A percentile compares a stretch with the other conserved stretches of the same genome.
Evolutionary conservation across 257 asterid species (phyloP).

Genomic region (Gynochthodes officinalis): DNA sequence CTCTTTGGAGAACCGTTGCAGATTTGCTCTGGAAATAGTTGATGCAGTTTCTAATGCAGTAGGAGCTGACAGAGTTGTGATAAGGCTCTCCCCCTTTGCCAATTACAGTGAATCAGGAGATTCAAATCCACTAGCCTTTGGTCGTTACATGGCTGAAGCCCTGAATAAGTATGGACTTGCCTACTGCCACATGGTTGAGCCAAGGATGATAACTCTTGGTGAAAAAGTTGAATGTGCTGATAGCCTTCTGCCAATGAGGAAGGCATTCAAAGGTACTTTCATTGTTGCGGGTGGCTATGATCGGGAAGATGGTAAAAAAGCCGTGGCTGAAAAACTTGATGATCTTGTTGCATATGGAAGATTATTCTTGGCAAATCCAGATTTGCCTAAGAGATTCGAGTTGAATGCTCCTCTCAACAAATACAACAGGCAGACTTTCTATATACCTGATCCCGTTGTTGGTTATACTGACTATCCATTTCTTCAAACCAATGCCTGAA

Average conservation of each 20-base stretch:
- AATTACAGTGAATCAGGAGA: constrained; percentile 13
- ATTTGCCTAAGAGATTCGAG: constrained; percentile 28
- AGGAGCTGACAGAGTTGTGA: constrained; percentile 24
- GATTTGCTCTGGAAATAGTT: constrained; percentile 22
- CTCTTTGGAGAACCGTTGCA: constrained; percentile 26
- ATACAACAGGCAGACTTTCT: constrained; percentile 17
- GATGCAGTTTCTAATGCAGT: constrained; percentile 13
- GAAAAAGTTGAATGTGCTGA: constrained; percentile 5
- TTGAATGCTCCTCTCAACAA: constrained; percentile 26
- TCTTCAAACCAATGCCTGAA: constrained; percentile 10
- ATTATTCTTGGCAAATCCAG: constrained; percentile 29
- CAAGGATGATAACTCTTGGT: constrained; percentile 14
- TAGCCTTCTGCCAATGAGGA: constrained; percentile 23
- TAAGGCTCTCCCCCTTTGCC: constrained; percentile 19
- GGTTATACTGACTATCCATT: constrained; percentile 34
- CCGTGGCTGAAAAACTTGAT: constrained; percentile 13
- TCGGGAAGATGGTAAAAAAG: constrained; percentile 23
- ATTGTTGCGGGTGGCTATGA: constrained; percentile 24
- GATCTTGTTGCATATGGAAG: constrained; percentile 26
- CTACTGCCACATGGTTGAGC: constrained; percentile 28
- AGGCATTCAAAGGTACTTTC: constrained; percentile 30
- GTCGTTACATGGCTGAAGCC: constrained; percentile 20
- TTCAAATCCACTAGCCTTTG: constrained; percentile 26
- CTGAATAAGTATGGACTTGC: constrained; percentile 16
- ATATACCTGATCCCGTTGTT: constrained; percentile 20